Conservation (phyloP, 73 alveolate species). For the Paramecium tetraurelia region DNA sequence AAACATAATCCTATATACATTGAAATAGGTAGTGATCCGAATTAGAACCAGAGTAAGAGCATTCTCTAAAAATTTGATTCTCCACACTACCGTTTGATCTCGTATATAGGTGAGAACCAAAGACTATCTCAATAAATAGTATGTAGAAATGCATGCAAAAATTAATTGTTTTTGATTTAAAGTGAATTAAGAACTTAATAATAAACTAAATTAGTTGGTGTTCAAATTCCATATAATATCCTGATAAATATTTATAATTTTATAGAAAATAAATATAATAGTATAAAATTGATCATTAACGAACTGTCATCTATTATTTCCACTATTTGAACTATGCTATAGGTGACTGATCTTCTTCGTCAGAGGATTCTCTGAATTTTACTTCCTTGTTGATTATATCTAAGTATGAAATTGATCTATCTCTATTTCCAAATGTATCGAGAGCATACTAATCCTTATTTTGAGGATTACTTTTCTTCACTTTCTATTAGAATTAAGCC, state of each 20-base stretch:
- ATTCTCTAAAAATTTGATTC: not conserved
- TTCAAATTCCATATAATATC: not conserved
- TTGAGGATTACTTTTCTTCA: not conserved
- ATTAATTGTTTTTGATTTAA: not conserved
- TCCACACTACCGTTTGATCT: not conserved
- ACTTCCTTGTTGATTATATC: not conserved
- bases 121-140: not conserved
- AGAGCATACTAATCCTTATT: not conserved
- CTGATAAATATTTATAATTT: not conserved
- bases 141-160: not conserved
- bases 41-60: not conserved
- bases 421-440: conserved; percentile 32
- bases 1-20: not conserved
- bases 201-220: not conserved
- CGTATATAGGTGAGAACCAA: not conserved
- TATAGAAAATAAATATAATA: not conserved
- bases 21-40: not conserved
- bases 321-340: not conserved
- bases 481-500: not conserved
- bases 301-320: conserved; percentile 34
- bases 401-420: not conserved
- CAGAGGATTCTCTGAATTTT: not conserved
- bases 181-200: not conserved
- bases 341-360: conserved; percentile 12
- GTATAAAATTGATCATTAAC: not conserved